Percentiles rank a stretch among this genome's conserved stretches.
phyloP scores from a whole-genome alignment of 2,329 filamentous ascomycete species.

The Beauveria asiatica region DNA sequence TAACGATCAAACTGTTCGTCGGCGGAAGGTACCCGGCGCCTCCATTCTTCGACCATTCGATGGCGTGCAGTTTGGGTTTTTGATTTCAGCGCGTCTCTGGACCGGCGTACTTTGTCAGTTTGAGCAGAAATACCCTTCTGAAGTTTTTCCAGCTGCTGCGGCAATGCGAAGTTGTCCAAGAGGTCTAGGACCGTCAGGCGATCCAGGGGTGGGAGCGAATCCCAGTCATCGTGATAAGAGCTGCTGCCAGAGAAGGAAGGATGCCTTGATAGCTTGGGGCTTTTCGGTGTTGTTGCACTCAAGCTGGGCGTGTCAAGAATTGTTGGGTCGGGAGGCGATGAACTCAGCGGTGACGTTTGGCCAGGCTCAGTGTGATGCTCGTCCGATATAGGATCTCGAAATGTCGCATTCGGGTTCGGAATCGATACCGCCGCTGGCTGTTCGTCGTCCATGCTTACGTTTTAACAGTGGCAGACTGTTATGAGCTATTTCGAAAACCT shows the following conservation, averaged over 20 bases:
- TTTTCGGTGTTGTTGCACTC: slow-evolving; percentile 37
- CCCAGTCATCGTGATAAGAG: slow-evolving; percentile 83
- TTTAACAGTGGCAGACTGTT: neutral
- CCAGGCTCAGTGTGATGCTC: slow-evolving; percentile 31
- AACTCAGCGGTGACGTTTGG: slow-evolving; percentile 31
- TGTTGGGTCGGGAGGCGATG: slow-evolving; percentile 35
- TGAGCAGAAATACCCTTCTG: slow-evolving; percentile 76
- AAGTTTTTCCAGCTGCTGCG: slow-evolving; percentile 83
- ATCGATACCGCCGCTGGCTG: neutral
- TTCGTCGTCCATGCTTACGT: slow-evolving; percentile 20
- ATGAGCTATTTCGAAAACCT: neutral
- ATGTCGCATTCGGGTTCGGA: slow-evolving; percentile 26
- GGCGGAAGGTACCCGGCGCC: slow-evolving; percentile 72
- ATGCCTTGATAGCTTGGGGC: slow-evolving; percentile 60
- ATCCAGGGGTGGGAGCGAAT: slow-evolving; percentile 78
- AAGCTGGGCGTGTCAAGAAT: slow-evolving; percentile 42
- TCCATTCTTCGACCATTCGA: slow-evolving; percentile 88
- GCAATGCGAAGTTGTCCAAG: slow-evolving; percentile 85
- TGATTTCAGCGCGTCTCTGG: slow-evolving; percentile 70
- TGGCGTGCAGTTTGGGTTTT: slow-evolving; percentile 73
- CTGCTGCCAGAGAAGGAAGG: slow-evolving; percentile 76
- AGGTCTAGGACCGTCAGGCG: slow-evolving; percentile 87
- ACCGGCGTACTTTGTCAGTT: slow-evolving; percentile 75
- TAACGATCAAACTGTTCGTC: slow-evolving; percentile 93
- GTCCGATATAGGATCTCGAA: slow-evolving; percentile 31